Evolutionary conservation across 2,329 filamentous ascomycete genomes (phyloP).

Genomic region (Neopestalotiopsis clavispora): DNA sequence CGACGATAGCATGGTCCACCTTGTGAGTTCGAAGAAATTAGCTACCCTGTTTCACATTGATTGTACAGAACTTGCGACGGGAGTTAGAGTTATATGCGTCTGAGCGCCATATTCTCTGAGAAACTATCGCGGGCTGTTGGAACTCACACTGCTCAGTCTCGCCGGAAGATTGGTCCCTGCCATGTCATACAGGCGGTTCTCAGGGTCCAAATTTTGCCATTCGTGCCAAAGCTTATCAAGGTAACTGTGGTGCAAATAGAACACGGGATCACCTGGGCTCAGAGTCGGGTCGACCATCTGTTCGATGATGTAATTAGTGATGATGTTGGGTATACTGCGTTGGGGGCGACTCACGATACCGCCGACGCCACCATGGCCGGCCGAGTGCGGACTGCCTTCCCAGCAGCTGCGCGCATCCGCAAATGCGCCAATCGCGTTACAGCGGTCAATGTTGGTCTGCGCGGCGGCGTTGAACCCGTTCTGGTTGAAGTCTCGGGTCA

Average conservation of each 20-base stretch:
- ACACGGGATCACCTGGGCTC: slow-evolving; percentile 32
- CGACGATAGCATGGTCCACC: slow-evolving; percentile 17
- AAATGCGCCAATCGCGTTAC: slow-evolving; percentile 18
- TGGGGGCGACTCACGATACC: slow-evolving; percentile 5
- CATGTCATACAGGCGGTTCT: slow-evolving; percentile 4
- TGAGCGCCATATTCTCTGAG: too few relatives aligned
- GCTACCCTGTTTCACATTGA: too few relatives aligned
- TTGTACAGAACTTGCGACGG: too few relatives aligned
- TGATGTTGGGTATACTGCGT: too few relatives aligned
- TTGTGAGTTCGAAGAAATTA: not conserved
- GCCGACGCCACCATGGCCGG: slow-evolving; percentile 30
- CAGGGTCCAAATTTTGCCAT: slow-evolving; percentile 13
- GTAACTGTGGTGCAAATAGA: slow-evolving; percentile 35
- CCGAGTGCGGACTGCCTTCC: slow-evolving; percentile 25
- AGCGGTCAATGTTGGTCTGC: slow-evolving; percentile 14
- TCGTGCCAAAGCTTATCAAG: slow-evolving; percentile 32
- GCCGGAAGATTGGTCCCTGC: not conserved
- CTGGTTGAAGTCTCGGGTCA: slow-evolving; percentile 7
- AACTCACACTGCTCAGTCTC: too few relatives aligned
- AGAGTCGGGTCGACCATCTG: slow-evolving; percentile 15
- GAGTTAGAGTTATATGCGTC: too few relatives aligned
- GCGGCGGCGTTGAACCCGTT: not conserved
- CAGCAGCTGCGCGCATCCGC: slow-evolving; percentile 26
- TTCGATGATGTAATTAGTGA: not conserved
- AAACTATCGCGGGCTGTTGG: too few relatives aligned